Conservation (phyloP, 2,329 filamentous ascomycete species). For the Botrytis squamosa region DNA sequence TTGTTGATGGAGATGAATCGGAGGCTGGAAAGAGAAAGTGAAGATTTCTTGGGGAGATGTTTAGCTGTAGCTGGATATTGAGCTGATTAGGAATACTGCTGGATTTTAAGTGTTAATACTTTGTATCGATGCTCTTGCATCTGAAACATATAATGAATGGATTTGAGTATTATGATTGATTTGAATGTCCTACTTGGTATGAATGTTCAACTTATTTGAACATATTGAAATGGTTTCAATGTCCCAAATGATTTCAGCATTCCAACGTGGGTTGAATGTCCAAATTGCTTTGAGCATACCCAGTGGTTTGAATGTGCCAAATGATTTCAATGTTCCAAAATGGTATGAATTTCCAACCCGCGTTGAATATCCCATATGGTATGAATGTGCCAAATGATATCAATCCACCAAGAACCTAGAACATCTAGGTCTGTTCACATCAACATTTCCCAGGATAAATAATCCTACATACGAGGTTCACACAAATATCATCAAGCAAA, state of each 20-base stretch:
- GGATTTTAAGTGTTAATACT: not conserved
- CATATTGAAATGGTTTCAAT: not conserved
- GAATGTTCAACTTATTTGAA: not conserved
- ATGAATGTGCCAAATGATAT: not conserved
- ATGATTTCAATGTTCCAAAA: not conserved
- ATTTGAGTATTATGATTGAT: not conserved
- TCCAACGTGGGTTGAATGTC: not conserved
- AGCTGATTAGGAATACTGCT: not conserved
- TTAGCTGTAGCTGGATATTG: not conserved
- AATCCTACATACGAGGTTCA: not conserved
- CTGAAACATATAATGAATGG: not conserved
- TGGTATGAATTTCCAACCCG: not conserved
- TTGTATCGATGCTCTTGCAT: not conserved
- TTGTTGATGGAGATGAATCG: not conserved
- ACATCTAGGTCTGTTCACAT: not conserved
- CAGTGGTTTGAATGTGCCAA: not conserved
- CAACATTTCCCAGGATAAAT: not conserved
- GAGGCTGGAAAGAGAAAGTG: not conserved
- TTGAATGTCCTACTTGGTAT: not conserved
- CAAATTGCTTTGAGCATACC: not conserved
- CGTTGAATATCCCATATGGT: not conserved
- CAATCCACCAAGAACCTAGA: not conserved
- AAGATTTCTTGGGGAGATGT: not conserved
- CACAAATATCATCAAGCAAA: not conserved
- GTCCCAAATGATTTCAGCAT: not conserved